phyloP scores from a whole-genome alignment of 148 eudicot genomes.

The Nyssa sinensis region DNA sequence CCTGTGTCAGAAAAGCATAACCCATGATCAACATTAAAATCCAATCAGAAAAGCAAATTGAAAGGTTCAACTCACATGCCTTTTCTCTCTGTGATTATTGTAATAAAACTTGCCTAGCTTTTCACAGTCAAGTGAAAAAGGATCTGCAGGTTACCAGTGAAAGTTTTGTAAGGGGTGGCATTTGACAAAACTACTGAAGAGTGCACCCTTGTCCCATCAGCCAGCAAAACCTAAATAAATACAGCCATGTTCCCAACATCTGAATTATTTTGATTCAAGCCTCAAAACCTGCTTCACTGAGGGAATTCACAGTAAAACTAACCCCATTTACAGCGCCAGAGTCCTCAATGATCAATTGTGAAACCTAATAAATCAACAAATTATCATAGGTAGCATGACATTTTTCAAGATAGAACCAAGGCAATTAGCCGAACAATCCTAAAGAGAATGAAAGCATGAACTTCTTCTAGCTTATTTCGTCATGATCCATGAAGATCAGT shows the following conservation, averaged over 20 bases:
- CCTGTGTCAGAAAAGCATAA: conserved; percentile 38
- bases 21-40: neutral
- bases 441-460: neutral
- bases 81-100: neutral
- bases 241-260: conserved; percentile 1
- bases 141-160: conserved; percentile 53
- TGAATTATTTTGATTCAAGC: conserved; percentile 5
- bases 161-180: conserved; percentile 88
- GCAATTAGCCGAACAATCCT: neutral
- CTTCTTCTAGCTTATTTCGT: neutral
- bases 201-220: conserved; percentile 70
- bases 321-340: conserved; percentile 81
- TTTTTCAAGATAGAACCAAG: neutral
- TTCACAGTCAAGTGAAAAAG: neutral
- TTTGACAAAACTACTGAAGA: conserved; percentile 88
- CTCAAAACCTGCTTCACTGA: neutral
- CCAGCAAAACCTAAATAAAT: conserved; percentile 63
- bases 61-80: neutral
- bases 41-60: neutral
- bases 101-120: neutral
- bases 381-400: neutral
- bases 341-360: conserved; percentile 59
- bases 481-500: neutral
- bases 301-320: conserved; percentile 21
- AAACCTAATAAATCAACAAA: conserved; percentile 52